phyloP scores from a whole-genome alignment of 1,284 basidiomycete genomes.

The Moniliophthora roreri region DNA sequence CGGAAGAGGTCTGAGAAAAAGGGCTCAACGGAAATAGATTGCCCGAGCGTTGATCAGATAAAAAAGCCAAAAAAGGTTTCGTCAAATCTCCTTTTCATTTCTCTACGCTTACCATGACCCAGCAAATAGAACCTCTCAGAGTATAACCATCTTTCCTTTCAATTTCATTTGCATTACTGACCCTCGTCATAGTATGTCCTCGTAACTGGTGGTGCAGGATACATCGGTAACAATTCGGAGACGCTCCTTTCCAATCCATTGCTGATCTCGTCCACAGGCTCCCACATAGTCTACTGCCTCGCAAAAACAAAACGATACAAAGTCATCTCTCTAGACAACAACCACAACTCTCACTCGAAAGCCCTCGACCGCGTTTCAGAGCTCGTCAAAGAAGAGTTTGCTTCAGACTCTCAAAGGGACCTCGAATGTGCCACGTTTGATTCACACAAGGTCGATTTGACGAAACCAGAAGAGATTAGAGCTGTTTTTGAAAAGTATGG shows the following conservation, averaged over 20 bases:
- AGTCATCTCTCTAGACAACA: conserved; percentile 91
- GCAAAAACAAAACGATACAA: conserved; percentile 88
- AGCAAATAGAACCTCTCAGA: conserved; percentile 2
- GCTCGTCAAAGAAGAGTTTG: conserved; percentile 73
- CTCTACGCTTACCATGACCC: background rate
- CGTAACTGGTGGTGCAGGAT: conserved; percentile 83
- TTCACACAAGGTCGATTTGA: conserved; percentile 72
- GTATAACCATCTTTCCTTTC: background rate
- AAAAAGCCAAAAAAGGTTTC: background rate
- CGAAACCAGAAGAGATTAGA: conserved; percentile 67
- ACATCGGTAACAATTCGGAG: conserved; percentile 69
- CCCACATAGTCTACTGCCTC: conserved; percentile 86
- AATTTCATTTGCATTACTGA: background rate
- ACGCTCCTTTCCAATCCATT: conserved; percentile 6
- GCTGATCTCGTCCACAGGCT: conserved; percentile 51
- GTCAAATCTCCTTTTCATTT: background rate
- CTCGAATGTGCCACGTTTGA: conserved; percentile 72
- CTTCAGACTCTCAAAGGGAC: conserved; percentile 64
- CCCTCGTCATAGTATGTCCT: conserved; percentile 58
- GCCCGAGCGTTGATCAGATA: conserved; percentile 5
- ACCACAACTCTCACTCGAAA: conserved; percentile 85
- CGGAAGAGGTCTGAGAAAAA: too few relatives aligned
- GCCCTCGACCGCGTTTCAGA: conserved; percentile 75
- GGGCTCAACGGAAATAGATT: background rate
- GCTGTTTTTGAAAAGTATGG: conserved; percentile 82